Conservation (phyloP, 805 yeast species). For the Candida caryicola region DNA sequence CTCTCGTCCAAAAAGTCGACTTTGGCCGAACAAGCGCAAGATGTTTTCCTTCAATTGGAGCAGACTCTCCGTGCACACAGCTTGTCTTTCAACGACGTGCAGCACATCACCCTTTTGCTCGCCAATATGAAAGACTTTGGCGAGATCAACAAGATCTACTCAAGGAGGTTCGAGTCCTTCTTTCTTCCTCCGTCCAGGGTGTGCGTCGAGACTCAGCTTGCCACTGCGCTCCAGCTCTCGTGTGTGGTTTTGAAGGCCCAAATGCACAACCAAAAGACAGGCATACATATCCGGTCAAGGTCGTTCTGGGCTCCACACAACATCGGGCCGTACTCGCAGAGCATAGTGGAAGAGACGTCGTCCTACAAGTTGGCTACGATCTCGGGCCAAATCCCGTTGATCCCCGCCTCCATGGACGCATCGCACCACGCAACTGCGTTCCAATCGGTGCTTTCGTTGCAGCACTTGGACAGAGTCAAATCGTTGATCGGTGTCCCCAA, state of each 20-base stretch:
- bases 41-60: conserved; percentile 47
- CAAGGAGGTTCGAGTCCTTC: conserved; percentile 50
- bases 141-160: conserved; percentile 60
- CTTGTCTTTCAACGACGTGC: conserved; percentile 46
- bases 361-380: conserved; percentile 51
- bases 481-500: conserved; percentile 46
- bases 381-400: conserved; percentile 89
- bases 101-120: conserved; percentile 60
- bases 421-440: conserved; percentile 10
- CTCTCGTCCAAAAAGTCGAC: conserved; percentile 17
- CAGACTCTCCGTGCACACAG: conserved; percentile 26
- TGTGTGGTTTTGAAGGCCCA: conserved; percentile 44
- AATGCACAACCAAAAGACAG: conserved; percentile 41
- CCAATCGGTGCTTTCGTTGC: conserved; percentile 60
- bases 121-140: conserved; percentile 64
- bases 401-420: conserved; percentile 68
- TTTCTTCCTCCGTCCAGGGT: conserved; percentile 83
- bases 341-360: conserved; percentile 46
- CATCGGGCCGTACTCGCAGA: conserved; percentile 96
- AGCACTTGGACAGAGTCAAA: conserved; percentile 68
- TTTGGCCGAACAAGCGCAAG: conserved; percentile 41
- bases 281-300: conserved; percentile 87
- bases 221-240: conserved; percentile 55
- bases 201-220: conserved; percentile 65
- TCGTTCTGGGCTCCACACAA: conserved; percentile 99